These are phyloP conservation scores for Aspergillus funiculosus DNA, from an alignment of 495 filamentous ascomycete genomes.

Conservation along the genomic window DNA sequence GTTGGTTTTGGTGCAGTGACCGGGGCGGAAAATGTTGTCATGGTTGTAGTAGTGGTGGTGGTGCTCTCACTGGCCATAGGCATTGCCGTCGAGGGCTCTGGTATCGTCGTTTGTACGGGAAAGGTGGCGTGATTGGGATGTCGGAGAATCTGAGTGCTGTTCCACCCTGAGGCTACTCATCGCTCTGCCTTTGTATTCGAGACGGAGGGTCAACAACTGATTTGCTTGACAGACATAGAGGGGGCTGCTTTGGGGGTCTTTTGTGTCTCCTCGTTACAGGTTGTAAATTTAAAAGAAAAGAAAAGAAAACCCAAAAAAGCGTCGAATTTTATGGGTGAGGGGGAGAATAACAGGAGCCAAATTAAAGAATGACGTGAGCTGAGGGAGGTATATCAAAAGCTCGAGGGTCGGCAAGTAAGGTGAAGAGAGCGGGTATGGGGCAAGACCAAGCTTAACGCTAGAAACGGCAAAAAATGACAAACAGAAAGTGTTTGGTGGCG, in stretches of 20 bases:
- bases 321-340: neutral
- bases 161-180: constrained; percentile 49
- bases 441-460: neutral
- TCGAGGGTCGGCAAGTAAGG: too few species aligned
- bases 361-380: constrained; percentile 6
- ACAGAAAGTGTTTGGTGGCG: neutral
- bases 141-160: constrained; percentile 45
- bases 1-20: constrained; percentile 40
- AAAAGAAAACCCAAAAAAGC: too few species aligned
- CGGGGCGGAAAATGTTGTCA: constrained; percentile 44
- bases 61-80: constrained; percentile 47
- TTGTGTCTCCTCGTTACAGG: too few species aligned
- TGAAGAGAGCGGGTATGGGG: too few species aligned
- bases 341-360: neutral
- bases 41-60: constrained; percentile 39
- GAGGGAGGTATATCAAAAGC: too few species aligned
- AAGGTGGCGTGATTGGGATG: constrained; percentile 37
- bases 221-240: constrained; percentile 12
- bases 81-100: constrained; percentile 40
- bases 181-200: constrained; percentile 41
- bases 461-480: neutral
- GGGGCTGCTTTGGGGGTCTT: constrained; percentile 17
- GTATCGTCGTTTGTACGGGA: constrained; percentile 35
- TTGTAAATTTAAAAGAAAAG: too few species aligned
- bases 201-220: constrained; percentile 27